A percentile compares a stretch with the other conserved stretches of the same genome.
phyloP scores from a whole-genome alignment of 225 moss, liverwort and hornwort species.

The Climacium dendroides region DNA sequence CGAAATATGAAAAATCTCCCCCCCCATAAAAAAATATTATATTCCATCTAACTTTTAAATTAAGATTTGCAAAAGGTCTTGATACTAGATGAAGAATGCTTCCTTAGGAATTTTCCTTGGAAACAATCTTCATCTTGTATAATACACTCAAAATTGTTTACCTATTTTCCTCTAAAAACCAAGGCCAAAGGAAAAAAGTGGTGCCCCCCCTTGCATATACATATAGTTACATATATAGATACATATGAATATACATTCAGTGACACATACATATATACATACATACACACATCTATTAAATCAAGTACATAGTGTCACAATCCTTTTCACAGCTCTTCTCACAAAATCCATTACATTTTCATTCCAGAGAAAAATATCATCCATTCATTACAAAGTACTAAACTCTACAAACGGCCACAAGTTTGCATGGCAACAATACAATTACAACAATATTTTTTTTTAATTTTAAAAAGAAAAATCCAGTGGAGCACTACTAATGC shows the following conservation, averaged over 20 bases:
- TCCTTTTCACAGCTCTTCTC: no score
- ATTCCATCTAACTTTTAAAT: neutral
- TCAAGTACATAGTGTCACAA: no score
- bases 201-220: no score
- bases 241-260: neutral
- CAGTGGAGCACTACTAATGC: no score
- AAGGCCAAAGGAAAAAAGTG: neutral
- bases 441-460: no score
- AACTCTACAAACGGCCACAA: no score
- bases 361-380: no score
- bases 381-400: no score
- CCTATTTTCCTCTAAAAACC: rapidly evolving
- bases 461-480: no score
- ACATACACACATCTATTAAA: no score
- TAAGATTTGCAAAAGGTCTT: neutral
- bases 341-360: no score
- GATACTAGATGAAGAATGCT: neutral
- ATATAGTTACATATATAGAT: rapidly evolving
- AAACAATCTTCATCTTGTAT: neutral
- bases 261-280: neutral
- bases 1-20: rapidly evolving
- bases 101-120: rapidly evolving
- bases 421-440: no score
- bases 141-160: neutral
- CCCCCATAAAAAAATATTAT: neutral